These are phyloP conservation scores for Candida dajiaensis DNA, from an alignment of 805 yeast species.

Conservation along the genomic window DNA sequence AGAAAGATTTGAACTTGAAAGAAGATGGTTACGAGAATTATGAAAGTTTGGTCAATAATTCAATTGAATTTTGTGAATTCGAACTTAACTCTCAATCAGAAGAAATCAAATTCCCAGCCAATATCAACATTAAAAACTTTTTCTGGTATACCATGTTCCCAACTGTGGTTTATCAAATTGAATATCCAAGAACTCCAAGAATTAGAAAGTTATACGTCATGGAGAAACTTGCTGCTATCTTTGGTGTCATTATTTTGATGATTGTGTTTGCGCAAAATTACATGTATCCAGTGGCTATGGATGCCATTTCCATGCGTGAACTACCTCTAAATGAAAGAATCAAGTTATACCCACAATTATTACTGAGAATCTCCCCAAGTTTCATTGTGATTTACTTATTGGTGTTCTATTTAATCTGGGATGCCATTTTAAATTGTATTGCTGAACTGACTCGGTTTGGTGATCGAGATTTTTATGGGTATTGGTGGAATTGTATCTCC, in stretches of 20 bases:
- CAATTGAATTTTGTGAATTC: slow-evolving; percentile 62
- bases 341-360: slow-evolving; percentile 46
- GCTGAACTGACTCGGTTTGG: slow-evolving; percentile 86
- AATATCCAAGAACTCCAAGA: slow-evolving; percentile 67
- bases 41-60: slow-evolving; percentile 32
- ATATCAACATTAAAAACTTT: slow-evolving; percentile 59
- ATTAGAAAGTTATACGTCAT: slow-evolving; percentile 67
- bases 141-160: slow-evolving; percentile 86
- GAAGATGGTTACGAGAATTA: slow-evolving; percentile 14
- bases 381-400: slow-evolving; percentile 71
- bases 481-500: slow-evolving; percentile 95
- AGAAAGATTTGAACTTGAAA: slow-evolving; percentile 28
- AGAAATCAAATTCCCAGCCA: slow-evolving; percentile 55
- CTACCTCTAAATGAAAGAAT: slow-evolving; percentile 42
- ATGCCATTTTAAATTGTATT: slow-evolving; percentile 79
- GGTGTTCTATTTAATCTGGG: slow-evolving; percentile 91
- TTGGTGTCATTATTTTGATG: slow-evolving; percentile 84
- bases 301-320: slow-evolving; percentile 48
- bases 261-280: slow-evolving; percentile 68
- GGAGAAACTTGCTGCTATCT: slow-evolving; percentile 69
- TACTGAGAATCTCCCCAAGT: slow-evolving; percentile 74
- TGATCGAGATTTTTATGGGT: slow-evolving; percentile 89
- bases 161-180: slow-evolving; percentile 75
- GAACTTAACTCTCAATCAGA: slow-evolving; percentile 61
- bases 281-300: slow-evolving; percentile 67